These are phyloP conservation scores for Aciculoconidium aculeatum DNA, from an alignment of 805 yeast genomes.

Conservation along the genomic window DNA sequence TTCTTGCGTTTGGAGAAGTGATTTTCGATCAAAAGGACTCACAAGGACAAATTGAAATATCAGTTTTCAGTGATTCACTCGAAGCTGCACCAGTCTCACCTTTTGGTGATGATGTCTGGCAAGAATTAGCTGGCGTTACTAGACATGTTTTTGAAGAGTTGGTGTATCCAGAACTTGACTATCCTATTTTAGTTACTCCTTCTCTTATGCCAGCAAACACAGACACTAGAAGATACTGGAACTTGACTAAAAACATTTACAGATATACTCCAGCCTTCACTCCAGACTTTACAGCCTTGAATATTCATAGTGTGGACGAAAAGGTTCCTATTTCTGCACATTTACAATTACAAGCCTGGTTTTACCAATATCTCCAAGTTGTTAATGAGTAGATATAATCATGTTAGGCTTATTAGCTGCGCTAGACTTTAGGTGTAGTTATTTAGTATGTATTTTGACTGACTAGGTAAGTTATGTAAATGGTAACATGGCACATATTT, in stretches of 20 bases:
- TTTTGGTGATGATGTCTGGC: slow-evolving; percentile 14
- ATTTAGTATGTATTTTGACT: too few species aligned
- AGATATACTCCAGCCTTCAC: slow-evolving; percentile 33
- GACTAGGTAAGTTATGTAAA: too few species aligned
- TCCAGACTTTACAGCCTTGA: slow-evolving; percentile 7
- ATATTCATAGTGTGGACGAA: slow-evolving; percentile 34
- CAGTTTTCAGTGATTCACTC: slow-evolving; percentile 15
- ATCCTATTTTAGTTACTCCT: slow-evolving; percentile 38
- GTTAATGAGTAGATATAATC: too few species aligned
- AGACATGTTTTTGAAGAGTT: slow-evolving; percentile 58
- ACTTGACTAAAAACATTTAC: slow-evolving; percentile 48
- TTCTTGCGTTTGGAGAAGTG: slow-evolving; percentile 17
- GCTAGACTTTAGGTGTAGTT: too few species aligned
- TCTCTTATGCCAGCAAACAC: slow-evolving; percentile 54
- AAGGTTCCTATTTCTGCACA: slow-evolving; percentile 24
- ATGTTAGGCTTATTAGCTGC: too few species aligned
- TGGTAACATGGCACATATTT: too few species aligned
- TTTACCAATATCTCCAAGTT: slow-evolving; percentile 22
- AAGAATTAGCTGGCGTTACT: slow-evolving; percentile 52
- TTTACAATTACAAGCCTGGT: slow-evolving; percentile 30
- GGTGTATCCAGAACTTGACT: slow-evolving; percentile 27
- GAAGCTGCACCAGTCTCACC: slow-evolving; percentile 47
- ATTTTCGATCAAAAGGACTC: slow-evolving; percentile 9
- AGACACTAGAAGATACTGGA: slow-evolving; percentile 57
- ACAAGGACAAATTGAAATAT: slow-evolving; percentile 14